Conservation (phyloP, 768 basidiomycete species). For the Pleurotus ostreatus region DNA sequence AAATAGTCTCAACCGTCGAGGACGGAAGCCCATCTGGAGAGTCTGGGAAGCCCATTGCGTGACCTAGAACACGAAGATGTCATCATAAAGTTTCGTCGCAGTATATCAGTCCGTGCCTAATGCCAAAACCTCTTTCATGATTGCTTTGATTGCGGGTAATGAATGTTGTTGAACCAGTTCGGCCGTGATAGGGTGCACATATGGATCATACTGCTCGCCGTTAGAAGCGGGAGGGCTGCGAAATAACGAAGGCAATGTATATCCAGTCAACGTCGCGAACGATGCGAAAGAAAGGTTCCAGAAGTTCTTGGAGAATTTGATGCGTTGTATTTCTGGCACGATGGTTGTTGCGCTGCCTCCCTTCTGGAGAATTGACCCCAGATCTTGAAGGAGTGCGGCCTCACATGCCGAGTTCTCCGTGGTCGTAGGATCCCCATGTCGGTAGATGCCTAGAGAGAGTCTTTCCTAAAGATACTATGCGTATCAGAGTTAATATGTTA, state of each 20-base stretch:
- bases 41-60: conserved; percentile 45
- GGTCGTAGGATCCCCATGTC: conserved; percentile 36
- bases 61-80: conserved; percentile 21
- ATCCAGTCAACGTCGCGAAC: conserved; percentile 46
- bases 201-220: conserved; percentile 32
- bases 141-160: conserved; percentile 42
- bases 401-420: conserved; percentile 40
- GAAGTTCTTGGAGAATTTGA: conserved; percentile 60
- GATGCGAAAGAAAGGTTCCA: conserved; percentile 60
- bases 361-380: conserved; percentile 37
- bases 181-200: conserved; percentile 35
- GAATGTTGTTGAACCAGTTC: conserved; percentile 36
- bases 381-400: conserved; percentile 35
- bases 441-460: conserved; percentile 51
- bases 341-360: conserved; percentile 46
- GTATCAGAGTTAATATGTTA: neutral
- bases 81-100: no score
- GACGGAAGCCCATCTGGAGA: conserved; percentile 43
- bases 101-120: conserved; percentile 25
- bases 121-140: conserved; percentile 40
- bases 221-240: conserved; percentile 36
- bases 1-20: conserved; percentile 30
- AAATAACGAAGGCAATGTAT: conserved; percentile 49
- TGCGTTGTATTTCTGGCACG: conserved; percentile 57
- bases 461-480: conserved; percentile 35